Percentiles rank a stretch among this genome's conserved stretches.
These are phyloP conservation scores for Calocybe gambosa DNA, from an alignment of 1,284 basidiomycete species.

Conservation along the genomic window DNA sequence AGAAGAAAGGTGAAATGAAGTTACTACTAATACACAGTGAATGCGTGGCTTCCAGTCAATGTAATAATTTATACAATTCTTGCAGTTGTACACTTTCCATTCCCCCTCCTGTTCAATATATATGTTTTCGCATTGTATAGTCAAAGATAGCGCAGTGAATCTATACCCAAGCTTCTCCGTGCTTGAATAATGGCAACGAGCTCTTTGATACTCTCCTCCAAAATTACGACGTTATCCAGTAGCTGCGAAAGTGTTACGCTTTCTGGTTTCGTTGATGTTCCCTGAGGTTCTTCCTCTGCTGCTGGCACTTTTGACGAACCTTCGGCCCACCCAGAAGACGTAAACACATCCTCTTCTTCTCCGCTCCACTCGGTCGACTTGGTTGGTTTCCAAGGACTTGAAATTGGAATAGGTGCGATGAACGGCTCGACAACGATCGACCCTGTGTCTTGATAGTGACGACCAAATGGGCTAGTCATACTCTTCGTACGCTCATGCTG, in stretches of 20 bases:
- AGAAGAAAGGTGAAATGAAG: conserved; percentile 15
- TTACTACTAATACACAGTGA: background rate
- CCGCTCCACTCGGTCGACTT: conserved; percentile 44
- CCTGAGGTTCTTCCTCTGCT: conserved; percentile 25
- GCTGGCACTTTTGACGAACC: conserved; percentile 14
- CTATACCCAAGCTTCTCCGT: conserved; percentile 81
- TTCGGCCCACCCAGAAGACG: conserved; percentile 45
- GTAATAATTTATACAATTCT: background rate
- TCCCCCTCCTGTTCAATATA: background rate
- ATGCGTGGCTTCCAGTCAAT: background rate
- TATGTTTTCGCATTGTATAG: conserved; percentile 4
- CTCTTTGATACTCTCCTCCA: conserved; percentile 97
- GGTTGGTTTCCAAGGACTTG: conserved; percentile 58
- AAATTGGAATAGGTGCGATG: conserved; percentile 51
- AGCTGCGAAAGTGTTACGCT: conserved; percentile 75
- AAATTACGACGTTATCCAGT: conserved; percentile 90
- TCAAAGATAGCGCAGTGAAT: conserved; percentile 72
- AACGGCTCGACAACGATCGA: conserved; percentile 71
- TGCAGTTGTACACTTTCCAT: background rate
- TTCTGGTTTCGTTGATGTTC: conserved; percentile 30
- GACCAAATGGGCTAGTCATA: conserved; percentile 76
- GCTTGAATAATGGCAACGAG: conserved; percentile 84
- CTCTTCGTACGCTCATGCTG: conserved; percentile 34
- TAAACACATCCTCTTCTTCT: conserved; percentile 66
- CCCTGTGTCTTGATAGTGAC: conserved; percentile 79